Evolutionary conservation across 2,329 filamentous ascomycete species (phyloP).

Genomic region (Neospermospora avenae): DNA sequence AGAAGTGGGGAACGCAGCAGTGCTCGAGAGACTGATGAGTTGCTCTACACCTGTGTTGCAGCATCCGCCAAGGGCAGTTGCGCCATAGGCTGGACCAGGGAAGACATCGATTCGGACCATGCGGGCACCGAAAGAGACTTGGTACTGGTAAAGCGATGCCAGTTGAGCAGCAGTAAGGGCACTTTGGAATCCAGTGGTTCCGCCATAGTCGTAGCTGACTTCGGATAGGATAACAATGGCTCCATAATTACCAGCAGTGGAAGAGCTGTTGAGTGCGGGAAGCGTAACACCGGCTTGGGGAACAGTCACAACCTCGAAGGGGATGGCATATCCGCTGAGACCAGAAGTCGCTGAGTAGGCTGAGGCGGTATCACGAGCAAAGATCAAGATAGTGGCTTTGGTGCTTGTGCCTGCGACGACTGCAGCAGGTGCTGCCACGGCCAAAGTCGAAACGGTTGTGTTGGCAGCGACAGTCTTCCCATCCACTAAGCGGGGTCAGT

Average conservation of each 20-base stretch:
- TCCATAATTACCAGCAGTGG: conserved; percentile 52
- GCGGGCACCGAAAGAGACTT: conserved; percentile 53
- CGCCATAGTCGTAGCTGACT: conserved; percentile 47
- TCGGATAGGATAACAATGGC: conserved; percentile 47
- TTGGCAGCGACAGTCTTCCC: conserved; percentile 18
- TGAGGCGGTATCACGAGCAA: conserved; percentile 50
- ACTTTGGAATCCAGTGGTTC: conserved; percentile 31
- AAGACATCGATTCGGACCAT: conserved; percentile 59
- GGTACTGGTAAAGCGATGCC: conserved; percentile 54
- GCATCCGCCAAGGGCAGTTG: conserved; percentile 39
- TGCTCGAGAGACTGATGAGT: conserved; percentile 51
- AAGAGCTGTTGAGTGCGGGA: conserved; percentile 47
- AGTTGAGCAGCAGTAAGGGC: conserved; percentile 52
- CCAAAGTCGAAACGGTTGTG: conserved; percentile 14
- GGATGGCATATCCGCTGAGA: conserved; percentile 59
- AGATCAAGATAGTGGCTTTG: conserved; percentile 49
- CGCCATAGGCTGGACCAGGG: conserved; percentile 49
- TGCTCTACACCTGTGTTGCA: conserved; percentile 48
- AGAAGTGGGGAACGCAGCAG: conserved; percentile 50
- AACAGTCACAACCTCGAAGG: conserved; percentile 53
- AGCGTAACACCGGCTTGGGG: conserved; percentile 49
- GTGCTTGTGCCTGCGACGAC: conserved; percentile 12
- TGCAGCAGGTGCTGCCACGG: conserved; percentile 8
- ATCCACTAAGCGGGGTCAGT: conserved; percentile 14
- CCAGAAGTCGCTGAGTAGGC: conserved; percentile 49